Base-by-base conservation (phyloP, 345 rosid genomes). In the Eucalyptus polybractea region DNA sequence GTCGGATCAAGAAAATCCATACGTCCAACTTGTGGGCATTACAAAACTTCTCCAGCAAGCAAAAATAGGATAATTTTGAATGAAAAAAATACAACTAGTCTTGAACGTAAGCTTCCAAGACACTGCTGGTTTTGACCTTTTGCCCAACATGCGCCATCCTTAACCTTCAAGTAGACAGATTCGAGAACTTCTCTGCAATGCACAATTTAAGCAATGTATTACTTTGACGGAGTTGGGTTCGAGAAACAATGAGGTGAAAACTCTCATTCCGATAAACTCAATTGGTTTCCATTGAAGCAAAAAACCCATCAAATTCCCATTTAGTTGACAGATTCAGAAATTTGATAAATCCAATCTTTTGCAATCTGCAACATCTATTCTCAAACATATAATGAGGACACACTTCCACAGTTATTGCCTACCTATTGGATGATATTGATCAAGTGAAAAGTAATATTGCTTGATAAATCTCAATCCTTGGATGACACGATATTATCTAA, bases 271-370 rank as follows among this genome's bases (percentile, higher is more conserved):
- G 3, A 65, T 5, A 15, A 65, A 65, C 8, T n/a, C 37, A n/a
- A n/a, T n/a, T 15, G 21, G 3, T 65, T n/a, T n/a, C 19, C 3
- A 65, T 14, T 65, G 8, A 65, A 65, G 5, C 21, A 7, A 5
- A n/a, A 65, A n/a, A n/a, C 3, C 19, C 3, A n/a, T 7, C 8
- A 0, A 3, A n/a, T n/a, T 65, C 37, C 17, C 19, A 6, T 13
- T 62, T 6, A 4, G 9, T 62, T 1, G 17, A 13, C 33, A 62
- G 2, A 13, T 62, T 4, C 8, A 62, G 3, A 62, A 29, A 62
- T 62, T n/a, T n/a, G 37, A 10, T 19, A 65, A n/a, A 5, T n/a
- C 10, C 40, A 15, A 65, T 65, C 40, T 65, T 65, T 2, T 13
- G 19, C 6, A n/a, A 65, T 60, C 24, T 53, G 19, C 10, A 4